Base-by-base conservation (phyloP, 2,329 filamentous ascomycete species). In the Cladosporium halotolerans region DNA sequence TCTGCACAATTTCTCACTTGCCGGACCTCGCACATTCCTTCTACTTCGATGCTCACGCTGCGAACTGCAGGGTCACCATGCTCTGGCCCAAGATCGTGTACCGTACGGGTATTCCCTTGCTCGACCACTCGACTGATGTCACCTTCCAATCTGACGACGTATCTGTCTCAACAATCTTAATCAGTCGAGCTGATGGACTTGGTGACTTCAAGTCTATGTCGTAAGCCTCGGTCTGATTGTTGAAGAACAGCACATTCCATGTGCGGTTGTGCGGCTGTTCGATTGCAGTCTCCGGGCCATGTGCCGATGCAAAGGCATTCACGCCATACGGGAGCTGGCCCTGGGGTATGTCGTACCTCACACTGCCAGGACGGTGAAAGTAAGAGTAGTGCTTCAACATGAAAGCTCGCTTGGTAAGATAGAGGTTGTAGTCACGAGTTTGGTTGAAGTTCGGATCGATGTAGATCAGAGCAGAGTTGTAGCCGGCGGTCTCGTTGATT, bases 401-500 rank as follows among this genome's bases (percentile, higher is more conserved):
- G 43, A 56, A 58, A 6, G 56, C 56, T 13, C 56, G 54, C 54
- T 58, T 58, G 34, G 54, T 56, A 31, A 38, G 40, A 32, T 58
- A 56, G 7, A 58, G 45, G 33, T 47, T 49, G 47, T 54, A 58
- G 46, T 58, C 54, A 6, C 36, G 31, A 10, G 56, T 58, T 19
- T 43, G n/a, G 50, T 58, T 58, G 50, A 56, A 58, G 46, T 56
- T 52, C 7, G 31, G 38, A 38, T 58, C 56, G 42, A 56, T 56
- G 39, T 58, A 57, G 4, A 58, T 47, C 10, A 58, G 45, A 13
- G 50, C 56, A 10, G 49, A 53, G 34, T 58, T 58, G 48, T 58
- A 58, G 31, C 56, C 56, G n/a, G 56, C 50, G 9, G 56, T 58
- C 23, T 56, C 36, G 38, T 58, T 58, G 45, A 58, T 54, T 4